A percentile compares a stretch with the other conserved stretches of the same genome.
phyloP scores from a whole-genome alignment of 345 rosid species.

The Noccaea bulbosa region DNA sequence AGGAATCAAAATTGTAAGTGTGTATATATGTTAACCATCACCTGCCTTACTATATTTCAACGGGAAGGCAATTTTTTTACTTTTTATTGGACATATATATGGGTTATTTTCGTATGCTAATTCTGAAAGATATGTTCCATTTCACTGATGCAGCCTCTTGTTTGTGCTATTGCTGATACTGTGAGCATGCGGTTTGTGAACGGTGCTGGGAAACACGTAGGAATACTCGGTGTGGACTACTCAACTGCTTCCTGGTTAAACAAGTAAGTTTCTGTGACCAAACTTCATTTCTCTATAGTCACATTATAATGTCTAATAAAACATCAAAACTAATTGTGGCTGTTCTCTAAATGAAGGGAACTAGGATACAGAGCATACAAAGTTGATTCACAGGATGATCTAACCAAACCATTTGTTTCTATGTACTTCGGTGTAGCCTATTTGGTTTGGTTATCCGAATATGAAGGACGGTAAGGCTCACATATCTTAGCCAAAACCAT shows the following conservation, averaged over 20 bases:
- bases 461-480: constrained; percentile 75
- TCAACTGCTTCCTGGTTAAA: constrained; percentile 81
- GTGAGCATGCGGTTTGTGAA: constrained; percentile 76
- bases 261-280: constrained; percentile 54
- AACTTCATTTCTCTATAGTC: constrained; percentile 15
- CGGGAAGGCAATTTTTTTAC: not conserved
- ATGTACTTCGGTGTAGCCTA: constrained; percentile 92
- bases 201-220: constrained; percentile 60
- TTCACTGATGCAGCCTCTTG: constrained; percentile 54
- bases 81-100: not conserved
- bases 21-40: constrained; percentile 9
- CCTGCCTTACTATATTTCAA: constrained; percentile 17
- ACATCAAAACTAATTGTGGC: constrained; percentile 12
- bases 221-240: constrained; percentile 84
- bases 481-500: constrained; percentile 15
- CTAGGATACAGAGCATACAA: constrained; percentile 79
- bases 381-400: constrained; percentile 68
- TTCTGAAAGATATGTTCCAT: constrained; percentile 2
- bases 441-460: constrained; percentile 75
- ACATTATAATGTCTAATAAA: not conserved
- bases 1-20: constrained; percentile 75
- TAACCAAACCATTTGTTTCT: constrained; percentile 81
- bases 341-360: constrained; percentile 56
- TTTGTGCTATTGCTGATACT: constrained; percentile 87
- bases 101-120: not conserved